phyloP scores from a whole-genome alignment of 139 green algal species.

The Chlamydomonas schloesseri region DNA sequence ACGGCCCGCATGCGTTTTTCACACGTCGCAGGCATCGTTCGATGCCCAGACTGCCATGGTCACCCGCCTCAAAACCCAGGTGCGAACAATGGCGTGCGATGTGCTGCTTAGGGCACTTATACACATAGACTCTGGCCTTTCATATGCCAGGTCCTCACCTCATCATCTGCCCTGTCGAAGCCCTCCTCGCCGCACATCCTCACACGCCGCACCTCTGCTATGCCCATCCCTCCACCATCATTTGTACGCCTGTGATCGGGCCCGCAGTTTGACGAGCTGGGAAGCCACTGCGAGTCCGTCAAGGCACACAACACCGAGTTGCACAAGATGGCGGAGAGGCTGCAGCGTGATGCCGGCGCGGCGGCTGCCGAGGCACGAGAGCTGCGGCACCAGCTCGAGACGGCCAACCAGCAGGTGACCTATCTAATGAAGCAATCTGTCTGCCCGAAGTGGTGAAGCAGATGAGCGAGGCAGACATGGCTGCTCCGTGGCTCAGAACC shows the following conservation, averaged over 20 bases:
- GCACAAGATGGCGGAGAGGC: conserved; percentile 40
- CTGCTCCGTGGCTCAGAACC: not conserved
- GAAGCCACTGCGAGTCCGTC: conserved; percentile 7
- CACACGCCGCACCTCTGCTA: too few relatives aligned
- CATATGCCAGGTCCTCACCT: too few relatives aligned
- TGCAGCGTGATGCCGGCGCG: conserved; percentile 12
- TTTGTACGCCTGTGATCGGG: too few relatives aligned
- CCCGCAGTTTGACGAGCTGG: conserved; percentile 15
- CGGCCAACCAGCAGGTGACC: conserved; percentile 3
- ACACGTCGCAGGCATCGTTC: conserved; percentile 4
- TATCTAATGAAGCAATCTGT: too few relatives aligned
- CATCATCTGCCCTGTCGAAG: too few relatives aligned
- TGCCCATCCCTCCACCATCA: too few relatives aligned
- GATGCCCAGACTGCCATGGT: not conserved
- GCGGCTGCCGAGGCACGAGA: not conserved
- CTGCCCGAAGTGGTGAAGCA: not conserved
- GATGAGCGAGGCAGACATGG: not conserved
- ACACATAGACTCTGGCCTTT: too few relatives aligned
- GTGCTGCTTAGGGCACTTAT: too few relatives aligned
- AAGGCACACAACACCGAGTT: conserved; percentile 30
- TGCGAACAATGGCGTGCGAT: too few relatives aligned
- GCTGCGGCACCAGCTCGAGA: not conserved
- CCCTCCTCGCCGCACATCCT: too few relatives aligned
- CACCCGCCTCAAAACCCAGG: not conserved
- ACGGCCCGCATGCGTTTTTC: too few relatives aligned